phyloP scores from a whole-genome alignment of 163 green algal species.

The Scenedesmus sp. region DNA sequence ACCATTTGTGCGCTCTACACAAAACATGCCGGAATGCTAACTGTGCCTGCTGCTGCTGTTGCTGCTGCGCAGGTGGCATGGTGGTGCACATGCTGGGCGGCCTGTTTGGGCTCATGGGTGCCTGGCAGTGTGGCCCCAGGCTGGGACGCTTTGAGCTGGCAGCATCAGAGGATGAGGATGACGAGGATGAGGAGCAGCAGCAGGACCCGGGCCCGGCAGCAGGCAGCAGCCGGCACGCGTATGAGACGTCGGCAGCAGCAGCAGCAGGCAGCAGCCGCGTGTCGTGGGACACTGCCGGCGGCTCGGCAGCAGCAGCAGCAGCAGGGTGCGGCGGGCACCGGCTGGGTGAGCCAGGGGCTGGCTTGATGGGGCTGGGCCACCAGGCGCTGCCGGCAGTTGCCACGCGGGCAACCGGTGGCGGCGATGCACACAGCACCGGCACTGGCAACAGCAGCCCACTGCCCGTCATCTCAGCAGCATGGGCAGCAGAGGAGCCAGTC shows the following conservation, averaged over 20 bases:
- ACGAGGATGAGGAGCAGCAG: background rate
- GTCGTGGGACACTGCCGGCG: slow-evolving; percentile 18
- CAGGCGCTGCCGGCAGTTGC: background rate
- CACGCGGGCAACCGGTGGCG: background rate
- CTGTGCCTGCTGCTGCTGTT: background rate
- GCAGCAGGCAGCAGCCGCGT: background rate
- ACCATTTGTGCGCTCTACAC: background rate
- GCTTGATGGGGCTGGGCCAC: background rate
- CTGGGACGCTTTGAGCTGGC: slow-evolving; percentile 67
- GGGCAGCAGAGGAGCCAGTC: background rate
- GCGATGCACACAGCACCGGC: background rate
- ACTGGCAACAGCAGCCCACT: slow-evolving; percentile 3
- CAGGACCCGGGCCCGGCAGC: background rate
- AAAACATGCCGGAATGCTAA: background rate
- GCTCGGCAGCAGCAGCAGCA: slow-evolving; percentile 25
- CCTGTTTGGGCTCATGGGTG: slow-evolving; percentile 62
- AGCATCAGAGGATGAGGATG: slow-evolving; percentile 31
- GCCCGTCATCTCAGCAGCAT: background rate
- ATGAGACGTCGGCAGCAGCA: background rate
- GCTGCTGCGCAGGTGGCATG: slow-evolving; percentile 15
- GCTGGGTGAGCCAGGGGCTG: background rate
- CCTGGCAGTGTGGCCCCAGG: slow-evolving; percentile 56
- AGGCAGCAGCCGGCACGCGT: slow-evolving; percentile 5
- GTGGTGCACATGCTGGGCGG: slow-evolving; percentile 57
- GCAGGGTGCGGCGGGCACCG: background rate